Evolutionary conservation across 1,139 yeast species (phyloP).

Genomic region (Yamadazyma diddensiae): DNA sequence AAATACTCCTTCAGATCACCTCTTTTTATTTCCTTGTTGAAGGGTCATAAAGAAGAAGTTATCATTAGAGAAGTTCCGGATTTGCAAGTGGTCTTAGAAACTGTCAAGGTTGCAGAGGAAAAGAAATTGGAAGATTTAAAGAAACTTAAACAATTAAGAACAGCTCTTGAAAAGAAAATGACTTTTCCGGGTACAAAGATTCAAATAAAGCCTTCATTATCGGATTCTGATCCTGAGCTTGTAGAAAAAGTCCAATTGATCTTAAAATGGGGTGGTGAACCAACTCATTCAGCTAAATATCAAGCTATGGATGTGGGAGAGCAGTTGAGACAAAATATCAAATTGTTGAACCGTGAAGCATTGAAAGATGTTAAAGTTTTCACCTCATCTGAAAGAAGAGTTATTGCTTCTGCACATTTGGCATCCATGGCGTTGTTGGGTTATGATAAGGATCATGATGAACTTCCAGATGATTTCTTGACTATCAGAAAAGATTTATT

Average conservation of each 20-base stretch:
- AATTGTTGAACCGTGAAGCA: constrained; percentile 79
- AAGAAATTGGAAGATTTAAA: constrained; percentile 75
- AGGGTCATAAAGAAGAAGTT: constrained; percentile 95
- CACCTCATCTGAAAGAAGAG: constrained; percentile 94
- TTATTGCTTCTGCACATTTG: constrained; percentile 84
- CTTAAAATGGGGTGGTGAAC: constrained; percentile 99
- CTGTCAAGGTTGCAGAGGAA: constrained; percentile 78
- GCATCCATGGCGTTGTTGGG: constrained; percentile 84
- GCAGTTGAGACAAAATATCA: constrained; percentile 87
- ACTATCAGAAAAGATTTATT: constrained; percentile 84
- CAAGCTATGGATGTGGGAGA: constrained; percentile 96
- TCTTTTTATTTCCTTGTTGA: constrained; percentile 77
- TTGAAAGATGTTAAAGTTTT: constrained; percentile 81
- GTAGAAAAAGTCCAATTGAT: constrained; percentile 96
- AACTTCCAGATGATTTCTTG: constrained; percentile 74
- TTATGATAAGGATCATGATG: constrained; percentile 47
- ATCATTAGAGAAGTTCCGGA: constrained; percentile 89
- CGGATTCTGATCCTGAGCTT: constrained; percentile 53
- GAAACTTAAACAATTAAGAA: constrained; percentile 71
- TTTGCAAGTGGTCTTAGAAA: constrained; percentile 78
- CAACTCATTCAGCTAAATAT: constrained; percentile 94
- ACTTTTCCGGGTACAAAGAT: constrained; percentile 94
- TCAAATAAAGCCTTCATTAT: constrained; percentile 86
- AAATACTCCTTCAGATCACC: constrained; percentile 92
- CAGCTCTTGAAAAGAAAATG: constrained; percentile 86